Base-by-base conservation (phyloP, 768 basidiomycete genomes). In the Kwoniella shandongensis region DNA sequence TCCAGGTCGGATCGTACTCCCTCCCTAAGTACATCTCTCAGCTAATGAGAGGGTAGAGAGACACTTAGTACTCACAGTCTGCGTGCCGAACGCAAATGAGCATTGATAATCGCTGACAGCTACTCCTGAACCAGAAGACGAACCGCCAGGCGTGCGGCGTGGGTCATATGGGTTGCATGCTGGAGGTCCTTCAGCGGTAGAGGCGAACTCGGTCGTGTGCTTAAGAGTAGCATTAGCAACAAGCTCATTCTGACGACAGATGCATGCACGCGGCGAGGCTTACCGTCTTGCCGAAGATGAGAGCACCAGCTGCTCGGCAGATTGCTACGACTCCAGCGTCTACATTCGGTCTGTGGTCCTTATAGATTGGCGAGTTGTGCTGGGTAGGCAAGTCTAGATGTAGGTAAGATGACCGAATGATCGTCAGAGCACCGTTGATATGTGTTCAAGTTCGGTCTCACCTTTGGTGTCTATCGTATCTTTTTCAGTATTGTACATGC, bases 101-200 rank as follows among this genome's bases (percentile, higher is more conserved):
- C 62, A 61, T 54, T 77, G 75, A 50, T 59, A 71, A 49, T 77
- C 75, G n/a, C 65, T 63, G 2, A 77, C 75, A 0, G 65, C 72
- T 0, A 75, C 76, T 27, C 65, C 75, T 1, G 72, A 73, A 0
- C 76, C 76, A 3, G 73, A 70, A 1, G 72, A 74, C 4, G 66
- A 69, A 0, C 75, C 75, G 2, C 76, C 76, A 8, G 76, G 73
- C 0, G 73, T 72, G 3, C 68, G 63, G 13, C 29, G 48, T 1
- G 61, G 38, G 54, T 77, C 70, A 51, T 65, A 69, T 3, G 76
- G 60, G 51, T 73, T 75, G 8, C 52, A 18, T 20, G 72, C 52
- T 17, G 55, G 57, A 1, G 58, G 53, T 25, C 71, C 72, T 20
- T 18, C 47, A 18, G 54, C 65, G 17, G 63, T 70, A 1, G 66